phyloP scores from a whole-genome alignment of 164 flowering plant species.

The Berberis vulgaris region DNA sequence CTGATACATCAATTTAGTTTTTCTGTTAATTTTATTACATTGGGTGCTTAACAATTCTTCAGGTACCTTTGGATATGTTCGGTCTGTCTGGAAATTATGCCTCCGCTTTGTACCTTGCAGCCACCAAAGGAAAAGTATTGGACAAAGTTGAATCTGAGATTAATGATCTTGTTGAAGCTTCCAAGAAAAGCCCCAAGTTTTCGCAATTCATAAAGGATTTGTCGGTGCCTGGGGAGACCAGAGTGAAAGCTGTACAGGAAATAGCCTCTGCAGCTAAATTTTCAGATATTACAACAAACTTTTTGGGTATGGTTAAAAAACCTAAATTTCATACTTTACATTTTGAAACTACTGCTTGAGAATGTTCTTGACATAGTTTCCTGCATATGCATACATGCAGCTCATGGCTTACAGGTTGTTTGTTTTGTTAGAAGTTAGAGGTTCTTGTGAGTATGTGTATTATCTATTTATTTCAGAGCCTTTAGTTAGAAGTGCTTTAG shows the following conservation, averaged over 20 bases:
- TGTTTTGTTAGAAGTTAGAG: no score
- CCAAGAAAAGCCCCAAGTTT: slow-evolving; percentile 54
- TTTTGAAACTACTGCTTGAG: background rate
- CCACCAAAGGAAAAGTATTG: slow-evolving; percentile 53
- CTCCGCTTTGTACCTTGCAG: slow-evolving; percentile 67
- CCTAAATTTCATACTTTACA: background rate
- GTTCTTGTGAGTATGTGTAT: no score
- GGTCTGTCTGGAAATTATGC: slow-evolving; percentile 89
- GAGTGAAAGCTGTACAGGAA: slow-evolving; percentile 44
- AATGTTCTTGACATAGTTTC: background rate
- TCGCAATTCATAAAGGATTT: slow-evolving; percentile 38
- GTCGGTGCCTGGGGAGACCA: slow-evolving; percentile 3
- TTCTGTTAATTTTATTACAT: background rate
- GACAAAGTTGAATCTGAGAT: slow-evolving; percentile 80
- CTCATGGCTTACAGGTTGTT: no score
- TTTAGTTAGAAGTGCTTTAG: no score
- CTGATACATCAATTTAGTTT: no score
- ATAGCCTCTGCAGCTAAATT: slow-evolving; percentile 54
- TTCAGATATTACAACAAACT: slow-evolving; percentile 62
- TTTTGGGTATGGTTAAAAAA: slow-evolving; percentile 45
- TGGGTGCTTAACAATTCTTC: slow-evolving; percentile 3
- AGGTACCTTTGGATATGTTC: slow-evolving; percentile 67
- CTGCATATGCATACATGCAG: background rate
- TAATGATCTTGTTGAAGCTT: slow-evolving; percentile 53
- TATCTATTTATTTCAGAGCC: no score